Percentiles rank a stretch among this genome's conserved stretches.
phyloP scores from a whole-genome alignment of 106 monocot genomes.

The Narthecium ossifragum region DNA sequence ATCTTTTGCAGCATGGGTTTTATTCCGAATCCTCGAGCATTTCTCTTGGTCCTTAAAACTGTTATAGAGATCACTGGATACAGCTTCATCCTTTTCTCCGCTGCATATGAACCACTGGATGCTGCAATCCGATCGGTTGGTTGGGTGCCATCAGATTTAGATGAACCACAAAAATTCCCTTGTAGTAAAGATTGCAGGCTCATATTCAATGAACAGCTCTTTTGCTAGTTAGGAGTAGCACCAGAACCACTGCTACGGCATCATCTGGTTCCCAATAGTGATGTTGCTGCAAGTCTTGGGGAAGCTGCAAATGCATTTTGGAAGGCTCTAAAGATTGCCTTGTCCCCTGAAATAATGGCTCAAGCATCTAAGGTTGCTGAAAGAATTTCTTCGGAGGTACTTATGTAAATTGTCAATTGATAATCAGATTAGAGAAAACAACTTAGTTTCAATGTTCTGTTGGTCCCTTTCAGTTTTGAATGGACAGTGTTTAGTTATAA shows the following conservation, averaged over 20 bases:
- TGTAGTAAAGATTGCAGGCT: slow-evolving; percentile 15
- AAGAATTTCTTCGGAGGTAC: slow-evolving; percentile 65
- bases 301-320: slow-evolving; percentile 32
- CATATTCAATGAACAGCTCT: slow-evolving; percentile 51
- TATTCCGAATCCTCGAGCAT: slow-evolving; percentile 63
- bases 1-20: slow-evolving; percentile 98
- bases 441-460: too few species aligned
- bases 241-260: slow-evolving; percentile 55
- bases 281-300: slow-evolving; percentile 33
- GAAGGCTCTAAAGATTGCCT: slow-evolving; percentile 44
- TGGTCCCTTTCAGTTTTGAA: too few species aligned
- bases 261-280: slow-evolving; percentile 52
- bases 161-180: neutral
- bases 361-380: slow-evolving; percentile 53
- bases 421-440: too few species aligned
- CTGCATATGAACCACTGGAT: slow-evolving; percentile 75
- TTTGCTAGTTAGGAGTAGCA: slow-evolving; percentile 78
- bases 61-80: slow-evolving; percentile 44
- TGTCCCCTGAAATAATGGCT: slow-evolving; percentile 44
- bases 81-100: slow-evolving; percentile 64
- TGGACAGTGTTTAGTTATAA: too few species aligned
- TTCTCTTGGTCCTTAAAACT: slow-evolving; percentile 66
- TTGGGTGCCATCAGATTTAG: slow-evolving; percentile 19
- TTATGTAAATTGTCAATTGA: too few species aligned
- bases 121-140: slow-evolving; percentile 35